Percentiles rank a stretch among this genome's conserved stretches.
Conservation (phyloP, 352 stramenopile genomes). For the Phytophthora megakarya region DNA sequence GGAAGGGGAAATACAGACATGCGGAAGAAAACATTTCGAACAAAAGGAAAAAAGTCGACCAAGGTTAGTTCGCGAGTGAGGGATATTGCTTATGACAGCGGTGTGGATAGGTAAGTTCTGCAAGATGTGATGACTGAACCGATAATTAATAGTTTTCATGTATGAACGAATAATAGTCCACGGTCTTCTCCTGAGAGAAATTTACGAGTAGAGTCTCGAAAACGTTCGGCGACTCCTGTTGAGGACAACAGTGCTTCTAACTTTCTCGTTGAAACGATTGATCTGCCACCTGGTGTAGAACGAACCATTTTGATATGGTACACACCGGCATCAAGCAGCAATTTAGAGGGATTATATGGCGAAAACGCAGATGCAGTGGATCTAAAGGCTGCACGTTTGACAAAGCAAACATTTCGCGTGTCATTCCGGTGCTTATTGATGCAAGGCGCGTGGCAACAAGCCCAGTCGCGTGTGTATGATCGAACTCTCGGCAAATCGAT, state of each 20-base stretch:
- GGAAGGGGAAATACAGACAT: conserved; percentile 42
- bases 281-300: conserved; percentile 84
- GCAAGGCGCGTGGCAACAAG: conserved; percentile 86
- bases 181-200: conserved; percentile 81
- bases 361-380: conserved; percentile 68
- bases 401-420: conserved; percentile 88
- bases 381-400: conserved; percentile 78
- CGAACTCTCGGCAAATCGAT: conserved; percentile 87
- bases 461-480: conserved; percentile 85
- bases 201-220: conserved; percentile 48
- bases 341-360: conserved; percentile 43
- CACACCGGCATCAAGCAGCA: conserved; percentile 50
- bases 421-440: conserved; percentile 89
- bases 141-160: conserved; percentile 7
- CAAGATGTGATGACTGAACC: not conserved
- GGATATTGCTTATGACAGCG: conserved; percentile 74
- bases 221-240: conserved; percentile 43
- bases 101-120: conserved; percentile 68
- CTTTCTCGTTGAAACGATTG: conserved; percentile 88
- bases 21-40: conserved; percentile 54
- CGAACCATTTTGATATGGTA: conserved; percentile 92
- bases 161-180: conserved; percentile 45
- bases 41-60: conserved; percentile 53
- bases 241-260: conserved; percentile 81
- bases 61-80: conserved; percentile 62